Conservation (phyloP, 1,139 yeast genomes). For the Magnusiomyces ingens region DNA sequence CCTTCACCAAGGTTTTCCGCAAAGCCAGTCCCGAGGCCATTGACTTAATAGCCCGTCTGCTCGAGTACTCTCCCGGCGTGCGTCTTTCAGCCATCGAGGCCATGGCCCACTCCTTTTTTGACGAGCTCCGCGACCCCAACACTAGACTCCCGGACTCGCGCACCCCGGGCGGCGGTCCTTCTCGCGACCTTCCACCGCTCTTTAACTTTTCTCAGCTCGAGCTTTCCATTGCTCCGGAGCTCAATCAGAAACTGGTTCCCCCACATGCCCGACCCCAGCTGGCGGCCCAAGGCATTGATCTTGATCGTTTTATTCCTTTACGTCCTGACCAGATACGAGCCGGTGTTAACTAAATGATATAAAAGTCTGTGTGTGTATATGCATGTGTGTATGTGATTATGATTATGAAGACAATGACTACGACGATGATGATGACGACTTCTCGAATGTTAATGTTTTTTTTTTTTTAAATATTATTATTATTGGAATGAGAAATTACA, state of each 20-base stretch:
- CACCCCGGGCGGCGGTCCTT: slow-evolving; percentile 31
- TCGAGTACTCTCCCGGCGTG: slow-evolving; percentile 70
- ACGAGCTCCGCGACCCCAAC: slow-evolving; percentile 55
- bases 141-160: slow-evolving; percentile 49
- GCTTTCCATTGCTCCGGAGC: slow-evolving; percentile 37
- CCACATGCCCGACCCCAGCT: slow-evolving; percentile 34
- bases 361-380: slow-evolving; percentile 7
- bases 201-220: slow-evolving; percentile 37
- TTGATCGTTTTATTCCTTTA: slow-evolving; percentile 34
- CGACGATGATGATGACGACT: too few relatives aligned
- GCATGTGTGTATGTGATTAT: background rate
- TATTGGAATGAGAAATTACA: background rate
- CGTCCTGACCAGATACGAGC: slow-evolving; percentile 29
- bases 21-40: slow-evolving; percentile 55
- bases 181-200: slow-evolving; percentile 36
- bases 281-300: slow-evolving; percentile 30
- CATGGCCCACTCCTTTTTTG: slow-evolving; percentile 65
- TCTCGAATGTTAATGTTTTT: background rate
- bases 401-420: too few relatives aligned
- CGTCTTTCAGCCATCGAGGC: slow-evolving; percentile 67
- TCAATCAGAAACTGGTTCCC: slow-evolving; percentile 36
- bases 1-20: slow-evolving; percentile 75
- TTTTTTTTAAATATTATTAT: background rate
- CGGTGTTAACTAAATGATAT: slow-evolving; percentile 7
- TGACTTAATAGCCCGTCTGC: slow-evolving; percentile 50